Conservation (phyloP, 169 alveolate genomes). For the Cyclospora cayetanensis region DNA sequence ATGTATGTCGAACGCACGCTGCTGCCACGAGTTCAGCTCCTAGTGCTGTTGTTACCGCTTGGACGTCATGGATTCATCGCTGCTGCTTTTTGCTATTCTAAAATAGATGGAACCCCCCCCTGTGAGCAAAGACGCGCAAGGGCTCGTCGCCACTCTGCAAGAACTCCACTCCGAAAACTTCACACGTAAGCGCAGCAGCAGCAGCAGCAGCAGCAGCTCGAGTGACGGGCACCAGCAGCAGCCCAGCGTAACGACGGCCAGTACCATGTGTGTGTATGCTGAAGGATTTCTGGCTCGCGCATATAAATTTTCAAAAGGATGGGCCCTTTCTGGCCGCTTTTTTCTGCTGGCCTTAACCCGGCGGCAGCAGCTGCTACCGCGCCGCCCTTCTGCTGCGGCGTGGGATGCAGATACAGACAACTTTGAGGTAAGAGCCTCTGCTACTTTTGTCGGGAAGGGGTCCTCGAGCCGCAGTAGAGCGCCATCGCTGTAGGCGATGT, state of each 20-base stretch:
- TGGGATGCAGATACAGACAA: slow-evolving; percentile 54
- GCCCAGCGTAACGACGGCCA: no score
- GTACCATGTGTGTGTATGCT: not conserved
- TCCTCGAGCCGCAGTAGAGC: no score
- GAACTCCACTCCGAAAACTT: not conserved
- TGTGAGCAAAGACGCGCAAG: slow-evolving; percentile 1
- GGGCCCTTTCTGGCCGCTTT: slow-evolving; percentile 28
- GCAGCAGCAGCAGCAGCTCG: not conserved
- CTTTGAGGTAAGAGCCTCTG: slow-evolving; percentile 4
- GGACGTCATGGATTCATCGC: no score
- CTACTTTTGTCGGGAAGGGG: not conserved
- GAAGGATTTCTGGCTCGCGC: slow-evolving; percentile 16
- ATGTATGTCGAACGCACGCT: no score
- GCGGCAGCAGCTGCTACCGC: slow-evolving; percentile 58
- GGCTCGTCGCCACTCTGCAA: not conserved
- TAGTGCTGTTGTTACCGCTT: not conserved
- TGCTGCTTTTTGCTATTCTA: not conserved
- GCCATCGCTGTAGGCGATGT: no score
- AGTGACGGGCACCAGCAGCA: not conserved
- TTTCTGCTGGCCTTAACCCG: slow-evolving; percentile 1
- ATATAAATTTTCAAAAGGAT: slow-evolving; percentile 1
- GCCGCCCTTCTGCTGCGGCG: not conserved
- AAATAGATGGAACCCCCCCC: not conserved
- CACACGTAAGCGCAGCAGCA: slow-evolving; percentile 7
- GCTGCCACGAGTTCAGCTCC: not conserved